Base-by-base conservation (phyloP, 371 early-diverging fungal species). In the Haplosporangium sp. region DNA sequence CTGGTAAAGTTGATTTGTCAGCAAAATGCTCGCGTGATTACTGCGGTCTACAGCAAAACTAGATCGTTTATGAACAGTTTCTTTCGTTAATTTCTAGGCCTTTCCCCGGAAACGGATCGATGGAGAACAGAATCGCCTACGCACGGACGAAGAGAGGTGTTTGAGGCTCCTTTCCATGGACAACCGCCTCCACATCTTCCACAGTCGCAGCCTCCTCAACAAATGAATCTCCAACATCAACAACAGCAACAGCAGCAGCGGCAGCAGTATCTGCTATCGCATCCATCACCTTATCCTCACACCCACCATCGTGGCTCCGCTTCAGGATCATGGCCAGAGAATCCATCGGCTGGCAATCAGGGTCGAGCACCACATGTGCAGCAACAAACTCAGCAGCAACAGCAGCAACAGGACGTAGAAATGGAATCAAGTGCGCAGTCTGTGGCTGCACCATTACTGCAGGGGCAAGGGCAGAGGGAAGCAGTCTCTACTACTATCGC, bases 121-220 rank as follows among this genome's bases (percentile, higher is more conserved):
- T 63, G 64, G 64, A 16, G 40, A 11, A 29, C 55, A 38, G 46
- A 55, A 7, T 55, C 64, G 0, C 47, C 56, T 5, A 55, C 64
- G 8, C 55, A 63, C 11, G 41, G 37, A 20, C 45, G 46, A 6
- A 18, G 55, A 47, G 55, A 55, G 13, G 8, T 41, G 53, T 5
- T 40, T 9, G 64, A 64, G 8, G 9, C 37, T 13, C 18, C 65
- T 11, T 42, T 41, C 47, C 65, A 56, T 23, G 64, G 46, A 21
- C 56, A 42, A 7, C 55, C 53, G 20, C 56, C 29, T 36, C 42
- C 36, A 0, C 52, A 16, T 3, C 50, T 0, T 14, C 40, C 48
- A 10, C 41, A 29, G 21, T 51, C 11, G 23, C 43, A 43, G n/a
- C 60, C 23, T 14, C 60, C 2, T 5, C 51, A 45, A 0, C 62